A percentile compares a stretch with the other conserved stretches of the same genome.
Evolutionary conservation across 2,329 filamentous ascomycete genomes (phyloP).

Genomic region (Trichoderma lentiforme): DNA sequence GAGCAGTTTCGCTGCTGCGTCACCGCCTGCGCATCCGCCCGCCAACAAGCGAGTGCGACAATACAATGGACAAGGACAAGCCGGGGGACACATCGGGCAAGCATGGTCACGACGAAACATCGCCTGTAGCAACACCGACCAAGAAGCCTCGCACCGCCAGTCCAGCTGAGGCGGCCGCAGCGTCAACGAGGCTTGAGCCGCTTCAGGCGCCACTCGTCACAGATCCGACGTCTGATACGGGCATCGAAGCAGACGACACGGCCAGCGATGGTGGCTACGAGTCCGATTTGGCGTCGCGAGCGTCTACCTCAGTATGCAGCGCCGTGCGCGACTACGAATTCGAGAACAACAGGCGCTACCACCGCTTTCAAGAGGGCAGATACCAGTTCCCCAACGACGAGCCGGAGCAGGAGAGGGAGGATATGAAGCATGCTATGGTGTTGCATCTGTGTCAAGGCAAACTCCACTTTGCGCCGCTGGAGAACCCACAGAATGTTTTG

Average conservation of each 20-base stretch:
- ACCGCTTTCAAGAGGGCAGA: conserved; percentile 39
- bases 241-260: neutral
- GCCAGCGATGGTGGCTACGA: conserved; percentile 17
- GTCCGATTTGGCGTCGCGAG: conserved; percentile 7
- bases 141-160: neutral
- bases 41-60: neutral
- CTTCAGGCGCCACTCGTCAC: neutral
- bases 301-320: conserved; percentile 24
- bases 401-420: conserved; percentile 43
- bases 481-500: conserved; percentile 35
- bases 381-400: conserved; percentile 43
- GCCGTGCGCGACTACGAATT: conserved; percentile 40
- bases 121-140: neutral
- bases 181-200: neutral
- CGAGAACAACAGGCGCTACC: conserved; percentile 42
- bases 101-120: neutral
- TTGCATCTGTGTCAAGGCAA: conserved; percentile 34
- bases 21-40: neutral
- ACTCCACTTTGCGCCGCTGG: conserved; percentile 42
- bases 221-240: neutral
- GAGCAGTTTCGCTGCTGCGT: neutral
- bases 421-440: conserved; percentile 41
- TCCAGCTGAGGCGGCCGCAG: neutral
- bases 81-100: neutral
- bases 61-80: conserved; percentile 7